Evolutionary conservation across 768 basidiomycete species (phyloP).

Genomic region (Pleurotus eryngii): DNA sequence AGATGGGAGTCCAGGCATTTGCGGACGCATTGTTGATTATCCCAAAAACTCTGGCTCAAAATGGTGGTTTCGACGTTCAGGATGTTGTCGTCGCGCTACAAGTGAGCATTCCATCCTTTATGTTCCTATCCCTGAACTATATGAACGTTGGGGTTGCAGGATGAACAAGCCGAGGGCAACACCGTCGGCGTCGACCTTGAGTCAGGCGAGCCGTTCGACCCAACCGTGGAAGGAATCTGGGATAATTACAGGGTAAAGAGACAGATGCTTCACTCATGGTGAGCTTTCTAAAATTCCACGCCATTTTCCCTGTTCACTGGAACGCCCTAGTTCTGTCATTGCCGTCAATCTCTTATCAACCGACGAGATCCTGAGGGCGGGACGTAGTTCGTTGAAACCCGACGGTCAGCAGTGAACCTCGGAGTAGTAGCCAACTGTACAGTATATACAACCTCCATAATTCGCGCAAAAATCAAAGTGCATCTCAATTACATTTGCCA

Average conservation of each 20-base stretch:
- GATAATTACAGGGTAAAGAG: constrained; percentile 99
- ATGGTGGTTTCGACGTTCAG: constrained; percentile 97
- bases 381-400: constrained; percentile 82
- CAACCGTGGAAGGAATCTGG: constrained; percentile 94
- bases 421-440: constrained; percentile 5
- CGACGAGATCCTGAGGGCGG: constrained; percentile 92
- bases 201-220: constrained; percentile 95
- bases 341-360: constrained; percentile 93
- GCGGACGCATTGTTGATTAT: constrained; percentile 93
- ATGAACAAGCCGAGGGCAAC: constrained; percentile 93
- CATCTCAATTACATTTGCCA: constrained; percentile 9
- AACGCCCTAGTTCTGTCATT: constrained; percentile 71
- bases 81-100: constrained; percentile 91
- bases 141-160: constrained; percentile 37
- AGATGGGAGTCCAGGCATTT: constrained; percentile 97
- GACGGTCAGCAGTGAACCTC: constrained; percentile 51
- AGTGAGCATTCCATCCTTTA: constrained; percentile 35
- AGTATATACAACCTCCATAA: not conserved
- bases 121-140: not conserved
- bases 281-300: constrained; percentile 4
- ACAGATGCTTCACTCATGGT: constrained; percentile 98
- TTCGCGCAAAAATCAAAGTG: not conserved
- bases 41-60: constrained; percentile 94
- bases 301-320: constrained; percentile 20
- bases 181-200: constrained; percentile 88